Evolutionary conservation across 768 basidiomycete genomes (phyloP).

Genomic region (Leccinum subtestaceum): DNA sequence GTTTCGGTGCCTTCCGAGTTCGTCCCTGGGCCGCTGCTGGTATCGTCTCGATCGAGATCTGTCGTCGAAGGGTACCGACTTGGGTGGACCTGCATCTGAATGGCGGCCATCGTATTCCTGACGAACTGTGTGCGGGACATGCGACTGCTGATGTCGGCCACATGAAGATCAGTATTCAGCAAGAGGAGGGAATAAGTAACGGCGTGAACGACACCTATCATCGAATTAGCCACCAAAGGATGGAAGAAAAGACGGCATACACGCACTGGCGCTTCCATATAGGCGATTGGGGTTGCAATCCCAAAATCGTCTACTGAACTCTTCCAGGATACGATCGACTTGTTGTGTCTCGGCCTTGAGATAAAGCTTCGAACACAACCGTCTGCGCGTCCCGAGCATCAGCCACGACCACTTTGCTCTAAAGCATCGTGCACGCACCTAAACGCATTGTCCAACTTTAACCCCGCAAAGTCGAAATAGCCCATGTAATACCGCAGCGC

Average conservation of each 20-base stretch:
- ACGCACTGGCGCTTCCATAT: constrained; percentile 85
- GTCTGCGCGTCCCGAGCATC: constrained; percentile 40
- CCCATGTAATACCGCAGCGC: constrained; percentile 81
- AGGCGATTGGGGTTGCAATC: constrained; percentile 80
- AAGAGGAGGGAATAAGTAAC: constrained; percentile 90
- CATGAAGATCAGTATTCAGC: constrained; percentile 95
- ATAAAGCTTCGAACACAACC: constrained; percentile 86
- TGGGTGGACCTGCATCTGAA: constrained; percentile 74
- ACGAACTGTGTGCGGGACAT: constrained; percentile 95
- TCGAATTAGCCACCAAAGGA: constrained; percentile 4
- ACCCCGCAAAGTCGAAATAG: constrained; percentile 80
- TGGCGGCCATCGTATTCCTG: constrained; percentile 83
- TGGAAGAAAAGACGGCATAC: background rate
- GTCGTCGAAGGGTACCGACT: constrained; percentile 52
- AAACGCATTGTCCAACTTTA: constrained; percentile 88
- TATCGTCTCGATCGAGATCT: constrained; percentile 67
- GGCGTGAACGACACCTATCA: constrained; percentile 86
- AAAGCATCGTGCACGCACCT: constrained; percentile 45
- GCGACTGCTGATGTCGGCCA: constrained; percentile 81
- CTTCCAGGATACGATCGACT: constrained; percentile 92
- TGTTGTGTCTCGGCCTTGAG: constrained; percentile 97
- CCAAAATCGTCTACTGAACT: constrained; percentile 88
- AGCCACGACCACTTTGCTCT: background rate
- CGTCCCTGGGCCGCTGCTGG: constrained; percentile 53
- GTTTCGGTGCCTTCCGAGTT: constrained; percentile 60